phyloP scores from a whole-genome alignment of 139 green algal species.

The Mesotaenium endlicherianum region DNA sequence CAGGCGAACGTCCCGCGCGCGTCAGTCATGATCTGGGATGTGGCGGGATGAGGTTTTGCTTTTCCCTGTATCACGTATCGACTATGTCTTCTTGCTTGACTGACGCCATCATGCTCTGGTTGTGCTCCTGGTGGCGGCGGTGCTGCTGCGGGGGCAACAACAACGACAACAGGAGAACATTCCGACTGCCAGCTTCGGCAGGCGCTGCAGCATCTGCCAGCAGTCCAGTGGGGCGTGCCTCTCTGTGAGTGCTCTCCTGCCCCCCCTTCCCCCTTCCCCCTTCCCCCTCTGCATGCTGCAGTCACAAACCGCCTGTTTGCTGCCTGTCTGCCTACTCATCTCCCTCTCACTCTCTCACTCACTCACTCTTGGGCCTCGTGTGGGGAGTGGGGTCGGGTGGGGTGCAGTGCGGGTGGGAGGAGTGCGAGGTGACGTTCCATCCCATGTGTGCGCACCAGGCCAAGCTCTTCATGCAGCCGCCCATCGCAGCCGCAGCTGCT shows the following conservation, averaged over 20 bases:
- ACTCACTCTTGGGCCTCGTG: constrained; percentile 25
- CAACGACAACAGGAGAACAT: constrained; percentile 40
- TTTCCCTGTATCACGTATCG: too few species aligned
- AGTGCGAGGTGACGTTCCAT: constrained; percentile 32
- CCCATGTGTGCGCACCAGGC: constrained; percentile 25
- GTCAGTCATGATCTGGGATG: too few species aligned
- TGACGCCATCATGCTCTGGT: too few species aligned
- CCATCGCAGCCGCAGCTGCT: constrained; percentile 11
- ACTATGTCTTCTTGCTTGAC: too few species aligned
- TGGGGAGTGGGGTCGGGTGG: neutral
- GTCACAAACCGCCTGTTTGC: too few species aligned
- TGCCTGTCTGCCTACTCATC: too few species aligned
- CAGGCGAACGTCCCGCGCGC: too few species aligned
- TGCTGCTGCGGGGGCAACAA: too few species aligned
- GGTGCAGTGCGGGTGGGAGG: constrained; percentile 22
- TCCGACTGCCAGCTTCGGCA: constrained; percentile 8
- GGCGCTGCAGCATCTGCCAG: constrained; percentile 10
- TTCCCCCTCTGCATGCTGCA: too few species aligned
- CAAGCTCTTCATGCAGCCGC: too few species aligned
- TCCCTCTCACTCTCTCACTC: neutral
- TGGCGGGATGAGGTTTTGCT: too few species aligned
- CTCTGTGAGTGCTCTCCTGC: constrained; percentile 10
- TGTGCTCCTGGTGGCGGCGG: too few species aligned
- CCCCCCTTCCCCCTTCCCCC: neutral
- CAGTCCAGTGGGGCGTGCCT: neutral